Conservation (phyloP, 345 rosid genomes). For the Lagerstroemia speciosa region DNA sequence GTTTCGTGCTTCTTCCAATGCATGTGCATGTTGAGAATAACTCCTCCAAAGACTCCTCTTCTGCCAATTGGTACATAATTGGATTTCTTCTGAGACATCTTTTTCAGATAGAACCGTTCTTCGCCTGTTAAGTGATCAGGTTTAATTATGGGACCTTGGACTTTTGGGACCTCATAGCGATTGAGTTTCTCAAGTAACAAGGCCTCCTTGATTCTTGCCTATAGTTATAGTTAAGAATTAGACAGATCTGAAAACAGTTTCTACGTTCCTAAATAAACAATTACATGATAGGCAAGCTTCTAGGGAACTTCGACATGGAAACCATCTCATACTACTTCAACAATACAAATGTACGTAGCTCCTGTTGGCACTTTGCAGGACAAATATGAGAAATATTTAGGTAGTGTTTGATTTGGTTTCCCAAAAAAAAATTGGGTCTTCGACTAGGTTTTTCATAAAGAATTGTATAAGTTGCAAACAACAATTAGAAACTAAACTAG, state of each 20-base stretch:
- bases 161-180: constrained; percentile 67
- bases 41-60: constrained; percentile 88
- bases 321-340: neutral
- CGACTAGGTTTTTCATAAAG: neutral
- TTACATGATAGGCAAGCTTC: neutral
- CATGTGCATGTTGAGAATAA: constrained; percentile 88
- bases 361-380: neutral
- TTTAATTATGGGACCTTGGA: constrained; percentile 71
- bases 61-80: constrained; percentile 66
- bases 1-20: constrained; percentile 96
- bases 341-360: neutral
- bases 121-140: constrained; percentile 74
- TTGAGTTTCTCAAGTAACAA: constrained; percentile 71
- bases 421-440: neutral
- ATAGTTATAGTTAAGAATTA: constrained; percentile 6
- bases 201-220: constrained; percentile 88
- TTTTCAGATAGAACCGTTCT: constrained; percentile 72
- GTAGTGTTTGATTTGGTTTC: neutral
- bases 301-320: neutral
- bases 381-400: neutral
- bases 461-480: neutral
- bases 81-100: constrained; percentile 79
- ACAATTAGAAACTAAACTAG: neutral
- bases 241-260: neutral
- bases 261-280: neutral